Evolutionary conservation across 2,329 filamentous ascomycete species (phyloP).

Genomic region (Colletotrichum gloeosporioides): DNA sequence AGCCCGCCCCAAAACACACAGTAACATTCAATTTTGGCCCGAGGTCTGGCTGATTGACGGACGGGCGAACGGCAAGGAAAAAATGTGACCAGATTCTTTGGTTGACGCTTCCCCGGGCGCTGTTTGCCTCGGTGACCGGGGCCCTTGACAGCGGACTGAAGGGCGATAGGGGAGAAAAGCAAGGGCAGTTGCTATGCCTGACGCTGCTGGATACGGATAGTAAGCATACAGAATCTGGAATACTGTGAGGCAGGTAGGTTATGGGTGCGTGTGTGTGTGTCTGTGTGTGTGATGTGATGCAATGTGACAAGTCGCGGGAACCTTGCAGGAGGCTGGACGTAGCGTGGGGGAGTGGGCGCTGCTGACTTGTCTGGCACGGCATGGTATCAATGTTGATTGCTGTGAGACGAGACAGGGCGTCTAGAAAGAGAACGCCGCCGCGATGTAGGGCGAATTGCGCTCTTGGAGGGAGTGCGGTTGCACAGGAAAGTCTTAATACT

Average conservation of each 20-base stretch:
- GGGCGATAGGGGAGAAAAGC: neutral
- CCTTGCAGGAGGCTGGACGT: slow-evolving; percentile 6
- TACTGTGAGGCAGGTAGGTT: neutral
- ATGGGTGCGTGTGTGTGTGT: too few species aligned
- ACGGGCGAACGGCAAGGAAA: neutral
- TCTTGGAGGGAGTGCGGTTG: neutral
- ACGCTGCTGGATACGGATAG: neutral
- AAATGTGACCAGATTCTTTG: neutral
- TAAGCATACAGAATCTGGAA: neutral
- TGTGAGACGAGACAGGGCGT: neutral
- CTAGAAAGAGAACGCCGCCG: too few species aligned
- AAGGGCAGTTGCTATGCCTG: neutral
- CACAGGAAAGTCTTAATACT: neutral
- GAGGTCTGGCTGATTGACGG: neutral
- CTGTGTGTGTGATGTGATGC: neutral
- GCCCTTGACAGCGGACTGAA: neutral
- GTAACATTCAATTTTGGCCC: neutral
- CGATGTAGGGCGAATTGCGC: neutral
- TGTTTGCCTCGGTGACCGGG: neutral
- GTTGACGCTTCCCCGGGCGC: neutral
- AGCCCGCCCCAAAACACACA: neutral
- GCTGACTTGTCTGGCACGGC: neutral
- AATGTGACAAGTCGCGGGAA: slow-evolving; percentile 15
- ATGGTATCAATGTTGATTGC: neutral
- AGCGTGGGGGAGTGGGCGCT: neutral